Evolutionary conservation across 768 basidiomycete genomes (phyloP).

Genomic region (Panus rudis): DNA sequence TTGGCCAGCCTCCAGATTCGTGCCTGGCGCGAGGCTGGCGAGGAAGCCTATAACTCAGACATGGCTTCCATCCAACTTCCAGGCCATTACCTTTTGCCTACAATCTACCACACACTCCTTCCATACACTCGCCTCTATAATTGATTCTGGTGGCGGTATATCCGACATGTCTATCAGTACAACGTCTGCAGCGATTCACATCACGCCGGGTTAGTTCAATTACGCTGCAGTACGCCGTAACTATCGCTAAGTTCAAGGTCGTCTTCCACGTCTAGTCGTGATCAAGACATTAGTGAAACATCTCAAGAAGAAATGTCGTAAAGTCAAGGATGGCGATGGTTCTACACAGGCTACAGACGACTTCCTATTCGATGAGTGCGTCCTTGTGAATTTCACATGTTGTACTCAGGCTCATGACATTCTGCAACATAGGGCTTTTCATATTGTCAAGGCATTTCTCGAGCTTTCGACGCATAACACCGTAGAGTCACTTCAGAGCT

Average conservation of each 20-base stretch:
- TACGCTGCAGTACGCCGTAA: too few relatives aligned
- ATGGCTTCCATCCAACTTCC: neutral
- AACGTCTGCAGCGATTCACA: conserved; percentile 45
- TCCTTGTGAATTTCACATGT: neutral
- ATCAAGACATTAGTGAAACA: conserved; percentile 47
- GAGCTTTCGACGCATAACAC: conserved; percentile 58
- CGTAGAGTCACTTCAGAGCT: conserved; percentile 64
- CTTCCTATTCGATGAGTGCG: conserved; percentile 65
- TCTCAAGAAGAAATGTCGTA: conserved; percentile 34
- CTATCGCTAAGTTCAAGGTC: too few relatives aligned
- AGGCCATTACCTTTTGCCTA: neutral
- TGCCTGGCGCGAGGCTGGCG: too few relatives aligned
- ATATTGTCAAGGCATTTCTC: conserved; percentile 68
- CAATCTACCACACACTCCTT: neutral
- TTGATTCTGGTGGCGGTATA: too few relatives aligned
- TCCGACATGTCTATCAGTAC: conserved; percentile 48
- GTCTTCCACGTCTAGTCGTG: conserved; percentile 34
- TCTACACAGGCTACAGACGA: conserved; percentile 47
- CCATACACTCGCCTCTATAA: neutral
- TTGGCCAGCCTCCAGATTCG: too few relatives aligned
- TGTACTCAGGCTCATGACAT: neutral
- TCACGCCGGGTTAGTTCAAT: conserved; percentile 44
- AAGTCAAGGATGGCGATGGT: conserved; percentile 27
- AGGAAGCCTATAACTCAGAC: too few relatives aligned
- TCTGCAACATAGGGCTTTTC: conserved; percentile 43